Base-by-base conservation (phyloP, 2,329 filamentous ascomycete genomes). In the Myriosclerotinia duriaeana region DNA sequence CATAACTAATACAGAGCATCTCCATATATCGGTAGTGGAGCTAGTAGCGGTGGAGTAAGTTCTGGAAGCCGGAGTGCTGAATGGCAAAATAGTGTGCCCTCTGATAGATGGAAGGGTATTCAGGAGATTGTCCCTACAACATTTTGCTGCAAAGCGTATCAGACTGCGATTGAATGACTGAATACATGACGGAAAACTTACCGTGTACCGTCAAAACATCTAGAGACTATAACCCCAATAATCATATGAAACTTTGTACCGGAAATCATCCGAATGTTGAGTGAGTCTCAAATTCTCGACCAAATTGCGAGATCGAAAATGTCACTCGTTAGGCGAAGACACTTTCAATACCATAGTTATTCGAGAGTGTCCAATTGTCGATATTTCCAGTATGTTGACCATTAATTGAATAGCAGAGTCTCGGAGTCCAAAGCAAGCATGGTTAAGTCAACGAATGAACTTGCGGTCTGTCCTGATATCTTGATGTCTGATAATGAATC, bases 11-110 rank as follows among this genome's bases (percentile, higher is more conserved):
- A 3, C 5, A 60, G 30, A 60, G 17, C 7, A 50, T 38, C 46
- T 22, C 44, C 44, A 60, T 60, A 9, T 26, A 30, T 59, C 26
- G 17, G 46, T 46, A 46, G 55, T 59, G 55, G 55, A 46, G 26
- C 55, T 44, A 46, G 40, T n/a, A 59, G 26, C 7, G 26, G 34
- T 42, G 26, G 22, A 46, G 20, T n/a, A 54, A 38, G 14, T 36
- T 60, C 44, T 50, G 26, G 30, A 60, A 60, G 46, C 20, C 46
- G 20, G 20, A 60, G 2, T 34, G 2, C 34, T 50, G 42, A 40
- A 44, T 59, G 56, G 42, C 56, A 59, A 59, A 59, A 36, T 48
- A 36, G 26, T 26, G 14, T 60, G 14, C 5, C 20, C 34, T 38
- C n/a, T 22, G 17, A 50, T 38, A 50, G 44, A 20, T 26, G 30